These are phyloP conservation scores for Komagataella phaffii DNA, from an alignment of 805 yeast genomes.

Conservation along the genomic window DNA sequence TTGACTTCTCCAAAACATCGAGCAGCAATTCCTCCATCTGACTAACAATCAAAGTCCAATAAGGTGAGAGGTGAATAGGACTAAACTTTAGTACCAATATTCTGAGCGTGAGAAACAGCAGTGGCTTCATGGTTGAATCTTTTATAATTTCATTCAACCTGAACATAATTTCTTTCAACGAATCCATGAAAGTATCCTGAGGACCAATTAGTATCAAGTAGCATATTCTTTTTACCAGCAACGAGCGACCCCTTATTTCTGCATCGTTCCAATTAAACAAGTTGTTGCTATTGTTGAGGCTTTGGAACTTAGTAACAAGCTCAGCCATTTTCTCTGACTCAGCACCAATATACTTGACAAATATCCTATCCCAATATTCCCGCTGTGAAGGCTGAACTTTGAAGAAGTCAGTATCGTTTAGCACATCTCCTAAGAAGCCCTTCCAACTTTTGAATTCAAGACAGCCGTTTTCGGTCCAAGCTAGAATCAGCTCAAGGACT, in stretches of 20 bases:
- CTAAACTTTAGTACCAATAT: conserved; percentile 50
- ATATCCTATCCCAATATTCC: conserved; percentile 37
- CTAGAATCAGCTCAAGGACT: conserved; percentile 29
- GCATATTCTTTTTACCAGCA: conserved; percentile 46
- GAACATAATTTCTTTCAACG: conserved; percentile 29
- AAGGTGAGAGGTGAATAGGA: conserved; percentile 47
- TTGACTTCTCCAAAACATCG: conserved; percentile 13
- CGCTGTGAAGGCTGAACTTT: conserved; percentile 14
- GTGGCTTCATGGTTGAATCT: conserved; percentile 22
- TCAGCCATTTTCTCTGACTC: conserved; percentile 53
- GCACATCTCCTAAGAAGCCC: conserved; percentile 43
- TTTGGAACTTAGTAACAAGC: conserved; percentile 30
- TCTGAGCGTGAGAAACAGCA: conserved; percentile 46
- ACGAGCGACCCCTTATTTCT: conserved; percentile 13
- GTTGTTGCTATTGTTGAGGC: conserved; percentile 39
- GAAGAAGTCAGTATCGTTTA: conserved; percentile 51
- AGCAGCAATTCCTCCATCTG: conserved; percentile 41
- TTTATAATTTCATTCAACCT: conserved; percentile 17
- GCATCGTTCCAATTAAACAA: conserved; percentile 23
- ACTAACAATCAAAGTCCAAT: conserved; percentile 59
- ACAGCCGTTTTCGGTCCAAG: conserved; percentile 1
- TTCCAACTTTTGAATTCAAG: conserved; percentile 33
- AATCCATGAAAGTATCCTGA: conserved; percentile 37
- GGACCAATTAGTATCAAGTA: conserved; percentile 53
- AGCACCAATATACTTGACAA: conserved; percentile 48